These are phyloP conservation scores for Dothistroma septosporum DNA, from an alignment of 2,329 filamentous ascomycete species.

Conservation along the genomic window DNA sequence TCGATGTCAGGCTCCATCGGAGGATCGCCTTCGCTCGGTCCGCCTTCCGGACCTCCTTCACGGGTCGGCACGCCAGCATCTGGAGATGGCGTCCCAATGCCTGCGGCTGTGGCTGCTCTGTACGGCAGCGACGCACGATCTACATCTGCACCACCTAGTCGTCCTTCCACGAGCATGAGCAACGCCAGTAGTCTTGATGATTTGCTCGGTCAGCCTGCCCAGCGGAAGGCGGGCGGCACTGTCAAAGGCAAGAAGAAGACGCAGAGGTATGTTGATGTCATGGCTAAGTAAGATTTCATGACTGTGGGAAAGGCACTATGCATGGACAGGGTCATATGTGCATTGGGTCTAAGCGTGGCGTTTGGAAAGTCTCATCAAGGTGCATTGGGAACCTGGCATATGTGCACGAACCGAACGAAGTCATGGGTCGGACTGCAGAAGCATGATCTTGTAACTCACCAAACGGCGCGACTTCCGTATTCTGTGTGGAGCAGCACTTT, in stretches of 20 bases:
- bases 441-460: background rate
- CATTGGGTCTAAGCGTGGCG: background rate
- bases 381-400: background rate
- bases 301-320: background rate
- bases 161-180: slow-evolving; percentile 77
- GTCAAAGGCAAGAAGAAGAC: slow-evolving; percentile 71
- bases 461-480: background rate
- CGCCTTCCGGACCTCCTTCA: slow-evolving; percentile 30
- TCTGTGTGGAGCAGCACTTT: background rate
- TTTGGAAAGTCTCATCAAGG: background rate
- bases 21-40: slow-evolving; percentile 12
- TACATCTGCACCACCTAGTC: slow-evolving; percentile 54
- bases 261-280: slow-evolving; percentile 90
- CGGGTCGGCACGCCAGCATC: slow-evolving; percentile 30
- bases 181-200: slow-evolving; percentile 95
- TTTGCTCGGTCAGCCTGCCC: slow-evolving; percentile 58
- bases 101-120: slow-evolving; percentile 25
- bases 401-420: background rate
- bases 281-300: slow-evolving; percentile 61
- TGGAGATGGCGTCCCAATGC: slow-evolving; percentile 13
- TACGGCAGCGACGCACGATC: slow-evolving; percentile 23
- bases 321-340: background rate
- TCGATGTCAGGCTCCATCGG: slow-evolving; percentile 2
- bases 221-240: slow-evolving; percentile 59
- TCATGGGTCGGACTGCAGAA: background rate